Conservation (phyloP, 2,329 filamentous ascomycete species). For the Colletotrichum brevisporum region DNA sequence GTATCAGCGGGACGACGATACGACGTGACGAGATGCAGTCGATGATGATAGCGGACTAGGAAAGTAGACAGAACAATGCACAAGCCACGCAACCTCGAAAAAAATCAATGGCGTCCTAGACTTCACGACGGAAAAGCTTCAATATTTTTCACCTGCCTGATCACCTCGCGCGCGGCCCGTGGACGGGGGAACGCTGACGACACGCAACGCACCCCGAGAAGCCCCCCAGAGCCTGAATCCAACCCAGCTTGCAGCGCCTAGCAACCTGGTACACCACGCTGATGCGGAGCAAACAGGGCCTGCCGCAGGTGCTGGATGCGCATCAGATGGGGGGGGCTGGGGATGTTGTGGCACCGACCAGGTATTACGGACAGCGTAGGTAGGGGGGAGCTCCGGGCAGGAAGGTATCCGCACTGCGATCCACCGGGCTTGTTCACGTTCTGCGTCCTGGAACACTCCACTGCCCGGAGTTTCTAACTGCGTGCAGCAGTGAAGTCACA, state of each 20-base stretch:
- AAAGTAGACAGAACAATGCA: constrained; percentile 11
- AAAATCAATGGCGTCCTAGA: constrained; percentile 4
- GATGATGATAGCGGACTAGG: constrained; percentile 9
- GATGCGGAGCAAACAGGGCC: constrained; percentile 34
- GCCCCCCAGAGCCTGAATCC: constrained; percentile 9
- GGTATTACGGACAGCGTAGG: too few relatives aligned
- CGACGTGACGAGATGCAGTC: background rate
- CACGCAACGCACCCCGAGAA: background rate
- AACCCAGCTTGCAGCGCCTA: constrained; percentile 24
- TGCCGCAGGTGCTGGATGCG: constrained; percentile 28
- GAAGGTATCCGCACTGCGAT: background rate
- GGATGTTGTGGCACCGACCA: constrained; percentile 17
- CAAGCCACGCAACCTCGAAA: constrained; percentile 23
- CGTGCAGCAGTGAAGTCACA: too few relatives aligned
- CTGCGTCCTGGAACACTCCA: too few relatives aligned
- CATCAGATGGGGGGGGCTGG: constrained; percentile 22
- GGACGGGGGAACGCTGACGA: constrained; percentile 24
- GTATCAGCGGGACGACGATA: too few relatives aligned
- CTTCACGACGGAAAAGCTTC: background rate
- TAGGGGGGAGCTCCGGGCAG: constrained; percentile 11
- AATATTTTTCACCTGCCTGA: background rate
- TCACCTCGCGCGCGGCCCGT: constrained; percentile 16
- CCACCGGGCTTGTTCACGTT: too few relatives aligned
- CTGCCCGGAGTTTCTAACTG: too few relatives aligned
- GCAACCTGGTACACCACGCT: constrained; percentile 26